Evolutionary conservation across 257 asterid genomes (phyloP).

Genomic region (Solanum medicagineum): DNA sequence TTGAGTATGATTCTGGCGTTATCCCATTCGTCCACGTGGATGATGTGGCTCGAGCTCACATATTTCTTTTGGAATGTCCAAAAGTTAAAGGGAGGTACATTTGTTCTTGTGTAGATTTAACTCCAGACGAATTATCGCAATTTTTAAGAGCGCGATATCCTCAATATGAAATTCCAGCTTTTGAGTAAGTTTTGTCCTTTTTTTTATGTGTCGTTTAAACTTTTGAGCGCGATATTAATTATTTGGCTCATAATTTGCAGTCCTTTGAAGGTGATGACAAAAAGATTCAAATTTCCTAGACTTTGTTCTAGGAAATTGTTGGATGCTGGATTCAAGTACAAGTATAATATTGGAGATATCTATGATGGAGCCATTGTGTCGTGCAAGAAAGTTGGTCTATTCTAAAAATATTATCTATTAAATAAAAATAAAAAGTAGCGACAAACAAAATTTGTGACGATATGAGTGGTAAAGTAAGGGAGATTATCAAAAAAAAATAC

Average conservation of each 20-base stretch:
- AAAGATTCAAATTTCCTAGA: background rate
- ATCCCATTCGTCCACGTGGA: background rate
- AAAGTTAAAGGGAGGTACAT: slow-evolving; percentile 46
- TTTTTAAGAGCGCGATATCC: slow-evolving; percentile 30
- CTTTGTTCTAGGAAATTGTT: slow-evolving; percentile 25
- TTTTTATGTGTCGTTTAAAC: background rate
- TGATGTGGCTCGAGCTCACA: background rate
- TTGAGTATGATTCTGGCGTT: background rate
- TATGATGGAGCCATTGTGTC: slow-evolving; percentile 38
- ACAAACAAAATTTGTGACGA: too few species aligned
- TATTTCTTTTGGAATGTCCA: slow-evolving; percentile 17
- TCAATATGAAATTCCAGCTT: slow-evolving; percentile 28
- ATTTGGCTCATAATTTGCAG: background rate
- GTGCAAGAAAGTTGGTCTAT: slow-evolving; percentile 11
- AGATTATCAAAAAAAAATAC: too few species aligned
- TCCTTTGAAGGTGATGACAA: background rate
- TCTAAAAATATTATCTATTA: too few species aligned
- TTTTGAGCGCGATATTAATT: background rate
- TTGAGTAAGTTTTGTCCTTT: slow-evolving; percentile 19
- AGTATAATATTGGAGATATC: slow-evolving; percentile 34
- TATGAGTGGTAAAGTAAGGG: too few species aligned
- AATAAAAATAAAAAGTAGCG: background rate
- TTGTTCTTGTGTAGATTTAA: slow-evolving; percentile 16
- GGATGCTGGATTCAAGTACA: slow-evolving; percentile 32
- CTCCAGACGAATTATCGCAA: slow-evolving; percentile 11